These are phyloP conservation scores for Podospora bellae-mahoneyi DNA, from an alignment of 495 filamentous ascomycete genomes.

Conservation along the genomic window DNA sequence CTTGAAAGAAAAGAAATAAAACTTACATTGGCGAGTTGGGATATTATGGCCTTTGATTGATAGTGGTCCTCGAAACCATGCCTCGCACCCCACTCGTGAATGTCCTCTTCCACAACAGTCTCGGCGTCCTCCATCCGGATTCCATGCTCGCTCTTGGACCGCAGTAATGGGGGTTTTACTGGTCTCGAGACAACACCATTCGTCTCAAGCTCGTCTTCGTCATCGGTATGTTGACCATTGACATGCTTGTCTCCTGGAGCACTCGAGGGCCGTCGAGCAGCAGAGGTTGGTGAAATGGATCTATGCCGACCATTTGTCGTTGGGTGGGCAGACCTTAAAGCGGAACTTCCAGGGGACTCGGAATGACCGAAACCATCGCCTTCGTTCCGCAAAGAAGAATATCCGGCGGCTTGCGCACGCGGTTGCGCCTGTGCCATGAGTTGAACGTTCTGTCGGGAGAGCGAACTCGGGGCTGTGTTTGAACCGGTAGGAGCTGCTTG, in stretches of 20 bases:
- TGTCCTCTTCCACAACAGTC: conserved; percentile 31
- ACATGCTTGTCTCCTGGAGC: conserved; percentile 31
- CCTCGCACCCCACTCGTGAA: conserved; percentile 52
- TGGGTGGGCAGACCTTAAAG: conserved; percentile 8
- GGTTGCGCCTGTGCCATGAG: conserved; percentile 3
- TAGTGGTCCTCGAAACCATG: conserved; percentile 71
- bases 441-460: not conserved
- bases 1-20: conserved; percentile 20
- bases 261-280: conserved; percentile 32
- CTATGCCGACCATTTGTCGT: conserved; percentile 16
- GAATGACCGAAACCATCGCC: conserved; percentile 9
- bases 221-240: conserved; percentile 16
- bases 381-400: not conserved
- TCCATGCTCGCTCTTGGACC: conserved; percentile 71
- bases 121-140: conserved; percentile 43
- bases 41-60: conserved; percentile 61
- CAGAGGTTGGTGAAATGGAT: conserved; percentile 14
- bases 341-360: conserved; percentile 4
- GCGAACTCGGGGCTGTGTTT: not conserved
- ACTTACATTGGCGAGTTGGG: conserved; percentile 55
- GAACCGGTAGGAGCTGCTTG: not conserved
- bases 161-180: conserved; percentile 56
- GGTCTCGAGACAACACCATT: conserved; percentile 32
- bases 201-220: conserved; percentile 29
- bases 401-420: not conserved